These are phyloP conservation scores for Chaetomium sp. DNA, from an alignment of 2,329 filamentous ascomycete species.

Conservation along the genomic window DNA sequence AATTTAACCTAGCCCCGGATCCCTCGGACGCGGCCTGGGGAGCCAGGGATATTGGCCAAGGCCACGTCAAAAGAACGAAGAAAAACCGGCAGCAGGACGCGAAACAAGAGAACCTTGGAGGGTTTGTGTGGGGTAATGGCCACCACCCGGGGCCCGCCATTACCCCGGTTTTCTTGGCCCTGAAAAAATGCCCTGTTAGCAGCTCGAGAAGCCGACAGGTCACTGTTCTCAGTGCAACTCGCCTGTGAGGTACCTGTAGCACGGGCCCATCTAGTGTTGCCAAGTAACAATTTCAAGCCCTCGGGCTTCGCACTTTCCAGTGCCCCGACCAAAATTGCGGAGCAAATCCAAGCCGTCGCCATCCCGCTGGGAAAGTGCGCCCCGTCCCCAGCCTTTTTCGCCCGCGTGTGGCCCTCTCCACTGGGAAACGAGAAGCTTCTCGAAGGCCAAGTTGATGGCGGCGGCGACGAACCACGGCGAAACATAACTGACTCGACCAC, in stretches of 20 bases:
- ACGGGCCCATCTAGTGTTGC: too few species aligned
- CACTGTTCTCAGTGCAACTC: not conserved
- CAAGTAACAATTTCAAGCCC: not conserved
- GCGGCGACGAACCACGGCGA: not conserved
- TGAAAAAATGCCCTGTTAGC: not conserved
- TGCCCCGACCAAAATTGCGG: conserved; percentile 4
- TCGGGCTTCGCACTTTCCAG: conserved; percentile 14
- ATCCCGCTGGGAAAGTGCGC: not conserved
- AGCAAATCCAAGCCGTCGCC: conserved; percentile 5
- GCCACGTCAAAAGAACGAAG: conserved; percentile 19
- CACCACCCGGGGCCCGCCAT: not conserved
- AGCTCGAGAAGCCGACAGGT: not conserved
- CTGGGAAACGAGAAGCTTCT: conserved; percentile 2
- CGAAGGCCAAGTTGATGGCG: not conserved
- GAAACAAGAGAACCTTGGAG: conserved; percentile 3
- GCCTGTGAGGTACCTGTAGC: too few species aligned
- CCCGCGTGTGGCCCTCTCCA: not conserved
- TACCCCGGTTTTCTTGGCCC: not conserved
- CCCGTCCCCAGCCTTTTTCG: not conserved
- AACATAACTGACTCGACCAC: not conserved
- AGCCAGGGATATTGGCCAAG: conserved; percentile 2
- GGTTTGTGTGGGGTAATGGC: conserved; percentile 5
- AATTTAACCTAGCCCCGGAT: conserved; percentile 12
- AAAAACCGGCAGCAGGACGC: conserved; percentile 18
- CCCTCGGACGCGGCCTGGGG: conserved; percentile 19